Base-by-base conservation (phyloP, 2,329 filamentous ascomycete species). In the Alternaria hordeiaustralica region DNA sequence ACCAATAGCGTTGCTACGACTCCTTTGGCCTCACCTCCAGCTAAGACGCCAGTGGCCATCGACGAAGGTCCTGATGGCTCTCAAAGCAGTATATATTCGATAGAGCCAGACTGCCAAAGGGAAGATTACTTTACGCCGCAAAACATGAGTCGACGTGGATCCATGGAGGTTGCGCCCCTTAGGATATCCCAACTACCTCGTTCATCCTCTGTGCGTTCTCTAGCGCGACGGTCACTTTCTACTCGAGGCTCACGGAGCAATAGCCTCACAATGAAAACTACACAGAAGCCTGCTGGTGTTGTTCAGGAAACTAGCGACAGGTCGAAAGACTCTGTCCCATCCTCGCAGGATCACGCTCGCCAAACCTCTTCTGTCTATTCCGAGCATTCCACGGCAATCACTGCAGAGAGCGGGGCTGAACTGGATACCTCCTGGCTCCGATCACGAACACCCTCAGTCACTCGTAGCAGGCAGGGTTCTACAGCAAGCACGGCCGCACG, bases 91-190 rank as follows among this genome's bases (percentile, higher is more conserved):
- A 43, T 47, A 10, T 58, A 55, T 25, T 58, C 73, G 1, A 83
- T 84, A 10, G 77, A 82, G 46, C 83, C 83, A 3, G 83, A 85
- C 53, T 85, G 83, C 62, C 80, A 84, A 55, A 79, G 77, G 21
- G 79, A 82, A 43, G 80, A 79, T 53, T 81, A 80, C 54, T 78
- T 80, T 36, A 72, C 71, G 4, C 71, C 69, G 3, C 67, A 63
- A 20, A 56, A 64, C 20, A 23, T 58, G 28, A 71, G 76, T 69
- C 58, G 72, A 66, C 66, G 79, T 72, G 60, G 66, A 10, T 75
- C 71, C 20, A 66, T 75, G 15, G 78, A 81, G 13, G 57, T 75
- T 8, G 70, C 76, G 20, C 75, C 78, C 8, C 63, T 77, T 3
- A 73, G 67, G 20, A 62, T 72, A n/a, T 61, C 69, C 18, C 66